These are phyloP conservation scores for Candida tropicalis DNA, from an alignment of 1,139 yeast genomes.

Conservation along the genomic window DNA sequence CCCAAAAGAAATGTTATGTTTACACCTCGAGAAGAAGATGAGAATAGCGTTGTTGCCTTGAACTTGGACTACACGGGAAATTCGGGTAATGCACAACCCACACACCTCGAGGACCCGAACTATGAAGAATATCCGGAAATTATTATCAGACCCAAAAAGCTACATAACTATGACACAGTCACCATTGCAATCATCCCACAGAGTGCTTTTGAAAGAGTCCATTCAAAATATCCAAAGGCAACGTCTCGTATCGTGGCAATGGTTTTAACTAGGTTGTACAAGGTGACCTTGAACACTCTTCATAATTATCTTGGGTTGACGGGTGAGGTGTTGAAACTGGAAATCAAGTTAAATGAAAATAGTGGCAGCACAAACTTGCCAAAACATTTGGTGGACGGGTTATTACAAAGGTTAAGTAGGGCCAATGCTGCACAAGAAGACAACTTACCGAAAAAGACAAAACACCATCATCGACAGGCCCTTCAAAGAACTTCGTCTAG, in stretches of 20 bases:
- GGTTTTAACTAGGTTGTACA: conserved; percentile 80
- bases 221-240: conserved; percentile 79
- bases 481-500: conserved; percentile 42
- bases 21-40: conserved; percentile 13
- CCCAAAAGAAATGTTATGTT: conserved; percentile 14
- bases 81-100: not conserved
- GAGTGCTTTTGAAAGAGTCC: conserved; percentile 74
- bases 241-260: conserved; percentile 94
- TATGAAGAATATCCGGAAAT: conserved; percentile 15
- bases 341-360: conserved; percentile 60
- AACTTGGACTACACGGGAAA: conserved; percentile 13
- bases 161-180: conserved; percentile 9
- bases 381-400: conserved; percentile 58
- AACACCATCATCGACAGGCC: conserved; percentile 11
- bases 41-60: conserved; percentile 9
- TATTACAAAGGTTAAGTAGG: conserved; percentile 44
- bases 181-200: conserved; percentile 93
- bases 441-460: conserved; percentile 5
- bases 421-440: conserved; percentile 2
- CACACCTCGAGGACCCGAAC: not conserved
- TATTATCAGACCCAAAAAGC: conserved; percentile 16
- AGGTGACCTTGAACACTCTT: conserved; percentile 90
- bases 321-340: conserved; percentile 78
- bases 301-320: conserved; percentile 87
- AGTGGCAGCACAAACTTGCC: conserved; percentile 51